Evolutionary conservation across 2,329 filamentous ascomycete species (phyloP), one percentile per base, ranked within the genome.

Genomic region (Aspergillus unguis): DNA sequence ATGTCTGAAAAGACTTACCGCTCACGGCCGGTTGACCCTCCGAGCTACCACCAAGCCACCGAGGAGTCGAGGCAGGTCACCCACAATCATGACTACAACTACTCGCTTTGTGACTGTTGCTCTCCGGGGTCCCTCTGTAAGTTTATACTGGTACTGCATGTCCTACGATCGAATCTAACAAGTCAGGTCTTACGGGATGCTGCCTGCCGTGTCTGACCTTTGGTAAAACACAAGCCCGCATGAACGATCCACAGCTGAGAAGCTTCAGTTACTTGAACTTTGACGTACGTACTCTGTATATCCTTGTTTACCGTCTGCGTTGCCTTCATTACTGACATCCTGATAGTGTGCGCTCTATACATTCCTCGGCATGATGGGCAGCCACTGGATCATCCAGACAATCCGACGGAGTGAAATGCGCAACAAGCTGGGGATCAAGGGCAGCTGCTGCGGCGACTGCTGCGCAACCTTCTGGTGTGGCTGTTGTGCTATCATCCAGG

Each of bases 361-460:
- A 40, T 43, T 55, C 27, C 40, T 59, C 46, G 40, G 41, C 7
- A 35, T 61, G 45, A 11, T 55, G 37, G 31, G 44, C 44, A 38
- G 33, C n/a, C 54, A 61, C 3, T 61, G 59, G 59, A 58, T 61
- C 38, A 47, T 57, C 8, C 59, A 61, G 25, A 60, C 59, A 11
- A 55, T 60, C 10, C 38, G 31, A 27, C 52, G 59, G 7, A 48
- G 56, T 23, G 56, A 61, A 17, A 51, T 59, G 45, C 58, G 60
- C 5, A 28, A 60, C 4, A 48, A 38, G 9, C 53, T 53, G 25
- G 58, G 56, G 3, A 62, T 63, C 10, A 28, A 55, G 26, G 55
- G 58, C 2, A 51, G 42, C 6, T 60, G 55, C 35, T 59, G 55
- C 37, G 52, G 56, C 6, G 61, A 63, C 42, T 62, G 59, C 52